Evolutionary conservation across 2,329 filamentous ascomycete species (phyloP).

Genomic region (Fusarium equiseti): DNA sequence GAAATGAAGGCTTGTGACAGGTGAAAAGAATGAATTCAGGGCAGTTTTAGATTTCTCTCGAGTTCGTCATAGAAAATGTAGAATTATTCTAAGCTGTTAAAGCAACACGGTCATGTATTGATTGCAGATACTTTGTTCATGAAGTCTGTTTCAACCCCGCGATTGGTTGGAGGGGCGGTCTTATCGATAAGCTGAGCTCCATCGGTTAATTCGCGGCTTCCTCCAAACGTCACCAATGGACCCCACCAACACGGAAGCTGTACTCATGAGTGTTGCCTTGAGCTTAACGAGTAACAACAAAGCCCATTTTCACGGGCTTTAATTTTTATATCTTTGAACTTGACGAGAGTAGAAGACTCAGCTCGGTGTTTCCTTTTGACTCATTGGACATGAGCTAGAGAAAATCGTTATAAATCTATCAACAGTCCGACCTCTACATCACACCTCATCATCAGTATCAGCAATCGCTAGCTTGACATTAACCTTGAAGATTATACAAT

Average conservation of each 20-base stretch:
- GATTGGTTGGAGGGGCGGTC: constrained; percentile 31
- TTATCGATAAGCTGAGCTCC: constrained; percentile 21
- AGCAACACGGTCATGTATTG: not conserved
- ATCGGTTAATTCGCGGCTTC: constrained; percentile 36
- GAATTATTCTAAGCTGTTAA: not conserved
- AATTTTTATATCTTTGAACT: not conserved
- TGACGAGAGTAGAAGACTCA: not conserved
- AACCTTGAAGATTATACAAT: not conserved
- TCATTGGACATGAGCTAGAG: constrained; percentile 20
- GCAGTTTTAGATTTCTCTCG: not conserved
- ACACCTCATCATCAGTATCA: constrained; percentile 14
- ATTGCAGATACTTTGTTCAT: not conserved
- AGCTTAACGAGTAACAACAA: constrained; percentile 26
- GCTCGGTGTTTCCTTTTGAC: not conserved
- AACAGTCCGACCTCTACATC: constrained; percentile 23
- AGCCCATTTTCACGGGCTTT: constrained; percentile 1
- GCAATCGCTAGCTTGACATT: constrained; percentile 6
- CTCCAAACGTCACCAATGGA: constrained; percentile 32
- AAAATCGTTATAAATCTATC: constrained; percentile 13
- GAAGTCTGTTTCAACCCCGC: constrained; percentile 24
- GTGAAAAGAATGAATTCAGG: not conserved
- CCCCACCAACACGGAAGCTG: constrained; percentile 37
- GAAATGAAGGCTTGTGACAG: not conserved
- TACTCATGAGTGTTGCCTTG: constrained; percentile 41
- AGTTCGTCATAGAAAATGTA: not conserved